phyloP scores from a whole-genome alignment of 371 early-diverging fungal genomes.

The Mucor mucedo region DNA sequence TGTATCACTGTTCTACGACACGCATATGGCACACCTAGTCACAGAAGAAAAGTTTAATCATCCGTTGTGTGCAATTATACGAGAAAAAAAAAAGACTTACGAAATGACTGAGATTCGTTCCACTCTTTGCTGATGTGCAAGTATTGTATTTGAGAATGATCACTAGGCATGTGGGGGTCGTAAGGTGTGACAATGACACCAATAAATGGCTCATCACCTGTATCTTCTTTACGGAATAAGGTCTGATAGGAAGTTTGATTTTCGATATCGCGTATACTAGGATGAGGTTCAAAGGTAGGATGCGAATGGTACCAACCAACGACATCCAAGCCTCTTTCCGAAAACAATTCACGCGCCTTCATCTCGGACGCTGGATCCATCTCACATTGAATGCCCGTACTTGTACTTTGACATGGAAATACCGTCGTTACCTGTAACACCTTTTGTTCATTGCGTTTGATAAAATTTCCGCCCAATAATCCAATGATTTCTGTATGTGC shows the following conservation, averaged over 20 bases:
- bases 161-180: conserved; percentile 55
- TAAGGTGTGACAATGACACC: conserved; percentile 83
- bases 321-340: conserved; percentile 69
- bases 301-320: conserved; percentile 96
- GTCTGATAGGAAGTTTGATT: conserved; percentile 86
- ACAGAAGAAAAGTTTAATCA: neutral
- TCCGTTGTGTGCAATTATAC: too few relatives aligned
- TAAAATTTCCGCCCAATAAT: conserved; percentile 76
- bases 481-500: conserved; percentile 89
- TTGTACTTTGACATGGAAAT: conserved; percentile 73
- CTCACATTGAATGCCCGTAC: conserved; percentile 81
- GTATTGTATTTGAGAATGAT: conserved; percentile 65
- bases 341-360: conserved; percentile 74
- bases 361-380: conserved; percentile 87
- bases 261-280: conserved; percentile 83
- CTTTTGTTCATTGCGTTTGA: conserved; percentile 43
- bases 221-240: conserved; percentile 62
- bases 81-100: conserved; percentile 33
- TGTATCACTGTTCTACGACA: conserved; percentile 53
- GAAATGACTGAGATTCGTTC: conserved; percentile 50
- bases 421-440: conserved; percentile 54
- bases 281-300: conserved; percentile 84
- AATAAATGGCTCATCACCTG: conserved; percentile 82
- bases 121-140: conserved; percentile 55
- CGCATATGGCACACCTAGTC: conserved; percentile 53